Conservation (phyloP, 2,329 filamentous ascomycete species). For the Penicillium fuscoglaucum region DNA sequence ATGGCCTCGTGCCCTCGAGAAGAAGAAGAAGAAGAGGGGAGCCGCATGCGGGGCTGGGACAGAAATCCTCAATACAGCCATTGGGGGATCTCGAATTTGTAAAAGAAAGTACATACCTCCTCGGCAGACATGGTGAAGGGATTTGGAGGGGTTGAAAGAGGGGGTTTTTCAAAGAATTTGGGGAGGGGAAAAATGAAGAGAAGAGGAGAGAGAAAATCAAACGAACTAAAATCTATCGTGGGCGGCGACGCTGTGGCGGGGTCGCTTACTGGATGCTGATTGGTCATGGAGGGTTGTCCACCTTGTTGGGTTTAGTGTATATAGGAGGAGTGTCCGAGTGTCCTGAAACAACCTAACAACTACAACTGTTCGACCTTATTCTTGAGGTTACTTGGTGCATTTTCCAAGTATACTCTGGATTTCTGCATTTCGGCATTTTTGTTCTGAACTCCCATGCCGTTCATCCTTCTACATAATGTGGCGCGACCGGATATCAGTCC, state of each 20-base stretch:
- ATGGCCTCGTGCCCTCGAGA: constrained; percentile 18
- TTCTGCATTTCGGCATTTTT: background rate
- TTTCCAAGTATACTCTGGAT: background rate
- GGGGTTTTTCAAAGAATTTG: constrained; percentile 26
- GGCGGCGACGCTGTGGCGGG: constrained; percentile 11
- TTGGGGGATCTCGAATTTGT: constrained; percentile 5
- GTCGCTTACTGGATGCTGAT: constrained; percentile 2
- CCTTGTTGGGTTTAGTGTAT: constrained; percentile 29
- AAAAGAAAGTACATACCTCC: constrained; percentile 55
- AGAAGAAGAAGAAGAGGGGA: constrained; percentile 23
- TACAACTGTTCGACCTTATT: background rate
- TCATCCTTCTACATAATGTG: constrained; percentile 61
- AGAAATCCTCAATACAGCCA: constrained; percentile 19
- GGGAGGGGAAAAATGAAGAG: constrained; percentile 29
- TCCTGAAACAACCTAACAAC: constrained; percentile 4
- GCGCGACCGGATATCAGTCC: constrained; percentile 81
- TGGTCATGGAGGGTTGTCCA: constrained; percentile 24
- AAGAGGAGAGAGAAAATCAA: constrained; percentile 27
- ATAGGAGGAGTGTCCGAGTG: constrained; percentile 16
- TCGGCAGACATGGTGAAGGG: constrained; percentile 61
- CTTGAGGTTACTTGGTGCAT: background rate
- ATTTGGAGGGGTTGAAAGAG: constrained; percentile 26
- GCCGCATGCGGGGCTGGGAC: constrained; percentile 33
- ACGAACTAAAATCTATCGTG: constrained; percentile 14
- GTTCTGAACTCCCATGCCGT: constrained; percentile 5